Evolutionary conservation across 306 rosid genomes (phyloP).

Genomic region (Dryas octopetala): DNA sequence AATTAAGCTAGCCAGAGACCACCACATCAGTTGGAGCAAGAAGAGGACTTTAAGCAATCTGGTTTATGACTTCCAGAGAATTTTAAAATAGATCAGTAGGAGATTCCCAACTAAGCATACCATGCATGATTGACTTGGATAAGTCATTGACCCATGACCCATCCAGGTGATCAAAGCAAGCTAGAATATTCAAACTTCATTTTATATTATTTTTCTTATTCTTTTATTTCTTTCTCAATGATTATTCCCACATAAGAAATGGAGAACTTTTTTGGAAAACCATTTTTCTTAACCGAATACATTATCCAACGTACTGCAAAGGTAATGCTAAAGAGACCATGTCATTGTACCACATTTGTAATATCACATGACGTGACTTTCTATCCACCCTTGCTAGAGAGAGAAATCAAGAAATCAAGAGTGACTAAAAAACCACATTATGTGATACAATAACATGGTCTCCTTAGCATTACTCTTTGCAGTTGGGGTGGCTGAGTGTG

Average conservation of each 20-base stretch:
- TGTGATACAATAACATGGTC: too few species aligned
- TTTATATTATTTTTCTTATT: neutral
- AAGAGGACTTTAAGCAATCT: neutral
- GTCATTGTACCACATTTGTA: too few species aligned
- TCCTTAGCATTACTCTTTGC: too few species aligned
- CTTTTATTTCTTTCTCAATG: neutral
- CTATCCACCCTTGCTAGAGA: too few species aligned
- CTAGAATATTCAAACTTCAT: neutral
- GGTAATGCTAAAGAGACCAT: too few species aligned
- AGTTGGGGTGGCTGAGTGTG: too few species aligned
- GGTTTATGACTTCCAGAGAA: neutral
- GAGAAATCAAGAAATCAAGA: too few species aligned
- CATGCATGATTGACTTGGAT: constrained; percentile 4
- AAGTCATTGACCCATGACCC: constrained; percentile 9
- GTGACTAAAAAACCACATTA: too few species aligned
- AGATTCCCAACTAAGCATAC: neutral
- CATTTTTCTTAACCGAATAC: neutral
- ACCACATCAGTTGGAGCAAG: neutral
- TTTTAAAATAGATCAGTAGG: neutral
- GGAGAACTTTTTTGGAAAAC: constrained; percentile 11
- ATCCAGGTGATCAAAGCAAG: neutral
- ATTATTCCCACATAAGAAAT: constrained; percentile 12
- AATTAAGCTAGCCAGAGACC: neutral
- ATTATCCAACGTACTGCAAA: neutral
- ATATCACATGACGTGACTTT: too few species aligned